These are phyloP conservation scores for Exophiala mesophila DNA, from an alignment of 2,329 filamentous ascomycete species.

Conservation along the genomic window DNA sequence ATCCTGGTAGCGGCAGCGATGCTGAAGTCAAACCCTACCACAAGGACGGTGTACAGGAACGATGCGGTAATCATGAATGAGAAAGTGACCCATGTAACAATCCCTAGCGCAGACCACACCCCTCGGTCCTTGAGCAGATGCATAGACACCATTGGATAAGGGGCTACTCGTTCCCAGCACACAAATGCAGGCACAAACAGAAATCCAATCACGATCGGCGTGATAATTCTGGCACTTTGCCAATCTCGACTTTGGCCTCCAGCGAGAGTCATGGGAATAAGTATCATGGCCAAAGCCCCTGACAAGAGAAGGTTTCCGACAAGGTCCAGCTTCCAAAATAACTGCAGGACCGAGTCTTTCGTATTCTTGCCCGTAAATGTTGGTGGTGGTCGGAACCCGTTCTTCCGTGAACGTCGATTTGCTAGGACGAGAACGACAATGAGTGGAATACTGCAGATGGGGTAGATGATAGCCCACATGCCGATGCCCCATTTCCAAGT, in stretches of 20 bases:
- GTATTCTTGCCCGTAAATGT: no score
- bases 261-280: conserved; percentile 55
- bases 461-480: conserved; percentile 59
- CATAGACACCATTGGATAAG: conserved; percentile 54
- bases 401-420: no score
- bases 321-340: conserved; percentile 54
- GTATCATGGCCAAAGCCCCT: conserved; percentile 46
- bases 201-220: conserved; percentile 48
- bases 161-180: conserved; percentile 49
- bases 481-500: conserved; percentile 59
- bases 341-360: no score
- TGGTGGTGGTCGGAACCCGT: no score
- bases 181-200: conserved; percentile 47
- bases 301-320: conserved; percentile 49
- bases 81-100: conserved; percentile 52
- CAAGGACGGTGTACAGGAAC: conserved; percentile 58
- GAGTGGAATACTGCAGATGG: conserved; percentile 23
- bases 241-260: conserved; percentile 46
- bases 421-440: conserved; percentile 36
- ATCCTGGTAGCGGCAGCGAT: conserved; percentile 54
- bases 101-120: conserved; percentile 57
- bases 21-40: conserved; percentile 57
- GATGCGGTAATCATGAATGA: conserved; percentile 60
- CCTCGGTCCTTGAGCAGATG: conserved; percentile 56
- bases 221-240: conserved; percentile 46